phyloP scores from a whole-genome alignment of 176 grass and related monocot genomes.

The Bolboschoenus planiculmis region DNA sequence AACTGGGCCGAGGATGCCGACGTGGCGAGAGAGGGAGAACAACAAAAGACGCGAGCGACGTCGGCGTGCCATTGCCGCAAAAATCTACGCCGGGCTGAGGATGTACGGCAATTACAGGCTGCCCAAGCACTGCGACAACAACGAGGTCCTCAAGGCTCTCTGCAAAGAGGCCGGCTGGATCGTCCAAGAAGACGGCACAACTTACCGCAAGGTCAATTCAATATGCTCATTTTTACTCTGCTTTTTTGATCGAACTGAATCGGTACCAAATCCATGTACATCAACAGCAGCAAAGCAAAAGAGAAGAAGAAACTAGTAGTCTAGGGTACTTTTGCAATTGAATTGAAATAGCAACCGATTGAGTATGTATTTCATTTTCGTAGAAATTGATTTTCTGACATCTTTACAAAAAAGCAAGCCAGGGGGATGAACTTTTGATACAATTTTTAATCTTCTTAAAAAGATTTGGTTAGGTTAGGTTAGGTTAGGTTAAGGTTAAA shows the following conservation, averaged over 20 bases:
- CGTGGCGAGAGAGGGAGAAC: conserved; percentile 25
- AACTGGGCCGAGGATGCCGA: not conserved
- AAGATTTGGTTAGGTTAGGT: not conserved
- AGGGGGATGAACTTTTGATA: not conserved
- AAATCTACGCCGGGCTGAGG: conserved; percentile 12
- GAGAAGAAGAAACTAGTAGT: no score
- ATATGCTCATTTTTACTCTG: not conserved
- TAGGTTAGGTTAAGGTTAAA: not conserved
- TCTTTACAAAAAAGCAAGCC: not conserved
- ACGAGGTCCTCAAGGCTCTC: conserved; percentile 24
- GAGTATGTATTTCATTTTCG: not conserved
- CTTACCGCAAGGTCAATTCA: conserved; percentile 1
- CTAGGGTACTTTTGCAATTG: not conserved
- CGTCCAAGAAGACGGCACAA: conserved; percentile 22
- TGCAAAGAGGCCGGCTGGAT: conserved; percentile 22
- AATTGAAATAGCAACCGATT: not conserved
- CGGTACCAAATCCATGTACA: no score
- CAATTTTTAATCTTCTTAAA: not conserved
- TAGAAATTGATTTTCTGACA: not conserved
- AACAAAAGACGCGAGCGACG: conserved; percentile 14
- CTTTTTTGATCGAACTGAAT: no score
- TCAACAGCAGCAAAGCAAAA: no score
- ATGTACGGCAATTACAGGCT: conserved; percentile 19
- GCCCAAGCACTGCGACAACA: conserved; percentile 15
- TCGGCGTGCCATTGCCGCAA: not conserved